phyloP scores from a whole-genome alignment of 169 alveolate species.

The Gregarina niphandrodes region DNA sequence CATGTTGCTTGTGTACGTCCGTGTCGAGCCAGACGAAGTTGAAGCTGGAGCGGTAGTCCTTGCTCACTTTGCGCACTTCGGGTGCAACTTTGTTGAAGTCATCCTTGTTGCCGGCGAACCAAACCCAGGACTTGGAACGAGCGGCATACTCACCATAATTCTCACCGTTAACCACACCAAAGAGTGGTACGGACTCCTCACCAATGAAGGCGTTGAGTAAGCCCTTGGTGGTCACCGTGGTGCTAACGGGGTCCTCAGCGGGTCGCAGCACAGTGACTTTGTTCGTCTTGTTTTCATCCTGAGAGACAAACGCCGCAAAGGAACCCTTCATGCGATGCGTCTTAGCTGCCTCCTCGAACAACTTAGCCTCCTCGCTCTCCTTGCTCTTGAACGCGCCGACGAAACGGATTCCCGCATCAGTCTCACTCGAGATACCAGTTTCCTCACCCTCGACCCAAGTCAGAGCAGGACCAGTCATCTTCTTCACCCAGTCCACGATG shows the following conservation, averaged over 20 bases:
- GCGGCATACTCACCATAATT: conserved; percentile 23
- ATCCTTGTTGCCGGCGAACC: conserved; percentile 27
- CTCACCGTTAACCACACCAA: conserved; percentile 31
- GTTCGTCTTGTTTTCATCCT: conserved; percentile 4
- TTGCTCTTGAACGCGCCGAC: conserved; percentile 1
- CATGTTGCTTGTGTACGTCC: conserved; percentile 23
- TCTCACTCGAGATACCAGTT: conserved; percentile 1
- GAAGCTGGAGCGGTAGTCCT: conserved; percentile 12
- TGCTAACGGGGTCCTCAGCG: conserved; percentile 22
- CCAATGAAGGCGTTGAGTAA: conserved; percentile 23
- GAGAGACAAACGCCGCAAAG: conserved; percentile 3
- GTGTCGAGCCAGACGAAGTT: conserved; percentile 33
- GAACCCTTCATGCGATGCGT: conserved; percentile 1
- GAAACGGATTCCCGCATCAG: conserved; percentile 1
- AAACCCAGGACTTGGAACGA: conserved; percentile 9
- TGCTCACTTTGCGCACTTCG: conserved; percentile 22
- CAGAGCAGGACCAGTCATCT: conserved; percentile 58
- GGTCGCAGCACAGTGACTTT: conserved; percentile 14
- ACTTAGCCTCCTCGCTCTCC: conserved; percentile 2
- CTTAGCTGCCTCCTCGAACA: conserved; percentile 6
- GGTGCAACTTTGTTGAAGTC: conserved; percentile 17
- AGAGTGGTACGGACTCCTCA: conserved; percentile 26
- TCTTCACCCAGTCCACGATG: conserved; percentile 51
- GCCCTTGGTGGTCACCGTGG: conserved; percentile 20
- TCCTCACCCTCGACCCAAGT: conserved; percentile 11